phyloP scores from a whole-genome alignment of 2,329 filamentous ascomycete species.

The Calonectria leucothoes region DNA sequence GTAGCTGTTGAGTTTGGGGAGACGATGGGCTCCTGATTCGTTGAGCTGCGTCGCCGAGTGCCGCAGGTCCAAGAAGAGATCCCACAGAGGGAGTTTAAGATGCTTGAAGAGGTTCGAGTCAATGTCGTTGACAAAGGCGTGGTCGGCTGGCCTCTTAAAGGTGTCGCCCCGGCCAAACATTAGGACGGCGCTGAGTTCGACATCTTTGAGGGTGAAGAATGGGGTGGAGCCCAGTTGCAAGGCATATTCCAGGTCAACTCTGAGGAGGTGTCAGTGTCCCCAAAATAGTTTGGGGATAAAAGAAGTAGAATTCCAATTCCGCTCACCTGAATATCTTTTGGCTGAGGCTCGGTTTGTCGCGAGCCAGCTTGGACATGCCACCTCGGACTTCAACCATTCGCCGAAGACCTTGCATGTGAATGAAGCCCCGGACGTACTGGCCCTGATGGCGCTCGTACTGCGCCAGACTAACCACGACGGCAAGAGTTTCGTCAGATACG shows the following conservation, averaged over 20 bases:
- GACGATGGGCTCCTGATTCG: neutral
- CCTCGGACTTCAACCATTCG: conserved; percentile 22
- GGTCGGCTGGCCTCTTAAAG: neutral
- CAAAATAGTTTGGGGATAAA: neutral
- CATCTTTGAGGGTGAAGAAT: conserved; percentile 3
- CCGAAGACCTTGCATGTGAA: conserved; percentile 22
- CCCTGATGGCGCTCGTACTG: conserved; percentile 21
- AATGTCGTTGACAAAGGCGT: neutral
- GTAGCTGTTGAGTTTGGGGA: conserved; percentile 13
- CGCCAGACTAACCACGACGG: conserved; percentile 8
- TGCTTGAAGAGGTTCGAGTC: neutral
- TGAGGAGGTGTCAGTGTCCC: neutral
- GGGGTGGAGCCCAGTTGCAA: conserved; percentile 14
- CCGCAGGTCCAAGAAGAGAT: conserved; percentile 11
- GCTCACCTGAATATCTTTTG: conserved; percentile 25
- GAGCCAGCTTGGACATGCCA: conserved; percentile 10
- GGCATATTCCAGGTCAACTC: conserved; percentile 23
- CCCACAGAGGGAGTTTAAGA: neutral
- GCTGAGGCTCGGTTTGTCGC: neutral
- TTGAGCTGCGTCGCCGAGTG: conserved; percentile 5
- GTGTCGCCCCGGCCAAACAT: neutral
- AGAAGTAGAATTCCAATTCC: neutral
- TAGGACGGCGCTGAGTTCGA: neutral
- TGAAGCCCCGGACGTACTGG: conserved; percentile 11
- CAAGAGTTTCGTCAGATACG: conserved; percentile 22